Evolutionary conservation across 2,329 filamentous ascomycete species (phyloP).

Genomic region (Fusarium sp.): DNA sequence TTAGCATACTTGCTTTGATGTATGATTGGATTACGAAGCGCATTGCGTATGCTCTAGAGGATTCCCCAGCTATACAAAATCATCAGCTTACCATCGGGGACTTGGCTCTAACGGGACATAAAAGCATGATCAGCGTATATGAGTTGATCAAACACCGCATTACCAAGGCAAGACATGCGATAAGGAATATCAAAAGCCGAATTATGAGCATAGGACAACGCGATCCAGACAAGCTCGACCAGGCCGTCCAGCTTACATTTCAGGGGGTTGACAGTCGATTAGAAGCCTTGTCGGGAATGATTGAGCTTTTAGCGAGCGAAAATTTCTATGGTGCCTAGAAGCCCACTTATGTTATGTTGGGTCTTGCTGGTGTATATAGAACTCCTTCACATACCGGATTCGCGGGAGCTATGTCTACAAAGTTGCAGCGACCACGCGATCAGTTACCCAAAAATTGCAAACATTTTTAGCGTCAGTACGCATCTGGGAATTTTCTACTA

Average conservation of each 20-base stretch:
- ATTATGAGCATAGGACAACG: slow-evolving; percentile 5
- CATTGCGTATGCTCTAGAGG: slow-evolving; percentile 5
- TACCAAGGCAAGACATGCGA: slow-evolving; percentile 4
- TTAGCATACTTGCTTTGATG: slow-evolving; percentile 10
- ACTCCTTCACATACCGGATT: slow-evolving; percentile 1
- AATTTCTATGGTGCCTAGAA: background rate
- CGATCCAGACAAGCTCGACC: slow-evolving; percentile 6
- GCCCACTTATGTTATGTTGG: background rate
- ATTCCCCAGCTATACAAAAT: slow-evolving; percentile 9
- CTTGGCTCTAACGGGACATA: slow-evolving; percentile 8
- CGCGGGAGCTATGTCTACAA: slow-evolving; percentile 3
- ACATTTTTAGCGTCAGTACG: background rate
- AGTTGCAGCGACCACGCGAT: background rate
- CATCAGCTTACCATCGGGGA: slow-evolving; percentile 11
- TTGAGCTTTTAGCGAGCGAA: slow-evolving; percentile 6
- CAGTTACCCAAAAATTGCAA: background rate
- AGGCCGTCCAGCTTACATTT: slow-evolving; percentile 9
- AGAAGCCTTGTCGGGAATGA: slow-evolving; percentile 12
- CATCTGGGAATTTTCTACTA: background rate
- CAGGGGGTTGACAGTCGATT: slow-evolving; percentile 8
- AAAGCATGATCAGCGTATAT: slow-evolving; percentile 7
- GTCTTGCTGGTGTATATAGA: slow-evolving; percentile 1
- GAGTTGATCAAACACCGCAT: slow-evolving; percentile 10
- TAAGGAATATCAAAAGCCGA: slow-evolving; percentile 7
- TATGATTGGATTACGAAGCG: slow-evolving; percentile 15